Base-by-base conservation (phyloP, 2,329 filamentous ascomycete species). In the Penicillium sp. region DNA sequence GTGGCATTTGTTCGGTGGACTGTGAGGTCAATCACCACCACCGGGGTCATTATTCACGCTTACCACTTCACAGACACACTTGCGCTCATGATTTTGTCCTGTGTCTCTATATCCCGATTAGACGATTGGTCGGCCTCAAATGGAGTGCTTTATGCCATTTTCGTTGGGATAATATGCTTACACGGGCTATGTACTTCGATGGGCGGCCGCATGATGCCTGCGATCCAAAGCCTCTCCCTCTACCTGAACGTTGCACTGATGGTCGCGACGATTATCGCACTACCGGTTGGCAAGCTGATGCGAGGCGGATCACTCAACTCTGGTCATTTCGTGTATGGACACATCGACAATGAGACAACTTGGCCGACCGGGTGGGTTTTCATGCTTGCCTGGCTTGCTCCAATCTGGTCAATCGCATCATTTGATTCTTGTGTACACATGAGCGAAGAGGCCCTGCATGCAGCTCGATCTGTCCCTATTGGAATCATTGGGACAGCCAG, bases 1-100 rank as follows among this genome's bases (percentile, higher is more conserved):
- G 83, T 27, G 84, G 84, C 7, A 74, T 86, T 13, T 86, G 84
- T 65, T 85, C 82, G 29, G 82, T 86, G 54, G 83, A 86, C 65
- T 87, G 74, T 77, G 57, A 58, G 70, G n/a, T 39, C 22, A 24
- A 3, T 5, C 11, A 24, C 22, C 16, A 2, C 16, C 2, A 7
- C 13, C 13, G 34, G 13, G 13, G 5, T n/a, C 13, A 6, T 22
- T 11, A n/a, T 5, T n/a, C 31, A n/a, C 29, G 6, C 51, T 53
- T 16, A 53, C 45, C n/a, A 3, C 32, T n/a, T 9, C 32, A 10
- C 29, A 69, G 66, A 70, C 38, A 70, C 67, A 0, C 63, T 71
- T 7, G 61, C 69, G 2, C 66, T 70, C 2, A 66, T 71, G 61
- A 63, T 71, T 47, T 76, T 84, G 27, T 82, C 83, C 2, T 81